Conservation (phyloP, 345 rosid species). For the Brassica rapa region DNA sequence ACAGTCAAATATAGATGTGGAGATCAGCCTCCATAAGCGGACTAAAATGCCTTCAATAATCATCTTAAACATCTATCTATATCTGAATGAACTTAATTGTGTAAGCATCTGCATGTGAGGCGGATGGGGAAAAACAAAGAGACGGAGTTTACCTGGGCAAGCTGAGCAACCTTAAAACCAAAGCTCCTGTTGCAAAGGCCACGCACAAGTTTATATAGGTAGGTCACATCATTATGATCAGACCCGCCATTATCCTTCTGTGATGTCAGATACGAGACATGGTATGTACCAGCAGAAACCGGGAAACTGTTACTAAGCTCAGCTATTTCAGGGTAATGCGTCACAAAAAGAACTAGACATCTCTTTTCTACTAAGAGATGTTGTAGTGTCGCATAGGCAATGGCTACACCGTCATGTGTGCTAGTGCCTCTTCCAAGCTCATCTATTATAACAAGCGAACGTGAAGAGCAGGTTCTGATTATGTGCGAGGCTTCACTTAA, state of each 20-base stretch:
- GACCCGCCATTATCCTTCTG: conserved; percentile 36
- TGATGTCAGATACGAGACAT: conserved; percentile 80
- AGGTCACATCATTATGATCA: conserved; percentile 70
- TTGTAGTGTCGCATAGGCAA: conserved; percentile 86
- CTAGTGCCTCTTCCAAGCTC: conserved; percentile 98
- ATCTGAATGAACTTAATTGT: neutral
- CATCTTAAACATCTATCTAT: neutral
- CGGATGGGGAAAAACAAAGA: neutral
- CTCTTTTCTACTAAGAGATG: conserved; percentile 67
- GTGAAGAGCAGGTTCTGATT: conserved; percentile 63
- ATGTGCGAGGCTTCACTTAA: conserved; percentile 79
- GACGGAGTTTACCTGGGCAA: conserved; percentile 65
- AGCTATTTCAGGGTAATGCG: conserved; percentile 88
- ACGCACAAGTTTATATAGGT: conserved; percentile 79
- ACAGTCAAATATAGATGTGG: conserved; percentile 31
- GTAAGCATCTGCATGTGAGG: neutral
- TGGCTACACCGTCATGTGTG: conserved; percentile 92
- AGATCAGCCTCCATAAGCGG: conserved; percentile 19
- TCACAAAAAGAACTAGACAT: conserved; percentile 86
- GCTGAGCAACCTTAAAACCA: conserved; percentile 88
- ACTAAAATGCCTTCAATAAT: neutral
- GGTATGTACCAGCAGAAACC: conserved; percentile 67
- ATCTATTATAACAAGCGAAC: conserved; percentile 82
- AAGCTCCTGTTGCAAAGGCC: conserved; percentile 88
- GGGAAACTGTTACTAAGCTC: conserved; percentile 57